A percentile compares a stretch with the other conserved stretches of the same genome.
phyloP scores from a whole-genome alignment of 1,284 basidiomycete genomes.

The Sporisorium iseilematis-ciliati region DNA sequence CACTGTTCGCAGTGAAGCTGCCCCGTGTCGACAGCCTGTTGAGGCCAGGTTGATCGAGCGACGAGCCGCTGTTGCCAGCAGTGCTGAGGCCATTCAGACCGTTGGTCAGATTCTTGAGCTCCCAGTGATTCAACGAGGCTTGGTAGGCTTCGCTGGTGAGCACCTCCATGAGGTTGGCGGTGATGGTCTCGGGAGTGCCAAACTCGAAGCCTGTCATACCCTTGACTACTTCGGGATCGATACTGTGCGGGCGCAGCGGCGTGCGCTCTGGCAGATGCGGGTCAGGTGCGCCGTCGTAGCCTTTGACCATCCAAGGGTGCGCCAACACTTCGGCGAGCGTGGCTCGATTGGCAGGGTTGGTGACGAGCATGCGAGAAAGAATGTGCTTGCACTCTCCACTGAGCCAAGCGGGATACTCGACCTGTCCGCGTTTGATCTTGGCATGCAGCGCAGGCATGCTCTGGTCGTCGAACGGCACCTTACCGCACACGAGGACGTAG shows the following conservation, averaged over 20 bases:
- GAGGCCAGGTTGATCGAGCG: constrained; percentile 22
- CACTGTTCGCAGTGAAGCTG: constrained; percentile 20
- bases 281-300: constrained; percentile 83
- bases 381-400: constrained; percentile 95
- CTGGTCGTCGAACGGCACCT: constrained; percentile 98
- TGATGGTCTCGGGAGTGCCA: constrained; percentile 87
- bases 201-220: constrained; percentile 98
- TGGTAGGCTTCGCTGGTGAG: constrained; percentile 84
- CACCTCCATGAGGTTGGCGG: constrained; percentile 79
- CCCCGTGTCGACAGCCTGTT: constrained; percentile 42
- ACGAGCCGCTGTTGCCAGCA: constrained; percentile 68
- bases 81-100: constrained; percentile 42
- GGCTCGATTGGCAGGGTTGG: constrained; percentile 87
- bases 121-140: constrained; percentile 81
- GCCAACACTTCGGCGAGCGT: constrained; percentile 85
- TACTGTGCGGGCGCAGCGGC: constrained; percentile 85
- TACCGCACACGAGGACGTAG: constrained; percentile 96
- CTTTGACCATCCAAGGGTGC: constrained; percentile 96
- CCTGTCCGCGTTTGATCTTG: constrained; percentile 96
- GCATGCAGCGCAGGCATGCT: constrained; percentile 98
- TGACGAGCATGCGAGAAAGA: constrained; percentile 94
- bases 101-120: constrained; percentile 71
- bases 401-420: constrained; percentile 97
- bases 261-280: constrained; percentile 87
- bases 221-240: constrained; percentile 86